Percentiles rank a stretch among this genome's conserved stretches.
These are phyloP conservation scores for Echinochloa phyllopogon DNA, from an alignment of 176 grass and related monocot genomes.

Conservation along the genomic window DNA sequence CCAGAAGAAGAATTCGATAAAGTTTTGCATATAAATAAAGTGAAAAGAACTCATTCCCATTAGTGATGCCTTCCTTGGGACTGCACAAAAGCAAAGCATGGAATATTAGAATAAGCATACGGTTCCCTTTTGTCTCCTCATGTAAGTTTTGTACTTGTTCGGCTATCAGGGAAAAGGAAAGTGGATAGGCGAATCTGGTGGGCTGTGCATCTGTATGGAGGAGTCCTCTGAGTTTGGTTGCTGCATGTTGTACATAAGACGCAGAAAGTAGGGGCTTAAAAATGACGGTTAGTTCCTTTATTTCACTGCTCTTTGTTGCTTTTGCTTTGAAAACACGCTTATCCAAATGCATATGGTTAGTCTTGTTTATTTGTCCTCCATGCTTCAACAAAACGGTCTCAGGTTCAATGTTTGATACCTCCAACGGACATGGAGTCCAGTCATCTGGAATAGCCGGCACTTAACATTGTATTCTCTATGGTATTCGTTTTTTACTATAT, in stretches of 20 bases:
- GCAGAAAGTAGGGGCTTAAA: slow-evolving; percentile 45
- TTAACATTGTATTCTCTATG: background rate
- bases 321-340: slow-evolving; percentile 36
- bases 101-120: slow-evolving; percentile 86
- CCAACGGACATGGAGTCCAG: slow-evolving; percentile 2
- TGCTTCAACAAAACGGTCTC: slow-evolving; percentile 10
- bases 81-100: slow-evolving; percentile 81
- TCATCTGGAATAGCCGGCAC: slow-evolving; percentile 6
- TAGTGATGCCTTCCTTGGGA: slow-evolving; percentile 74
- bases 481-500: slow-evolving; percentile 16
- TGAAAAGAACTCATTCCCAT: slow-evolving; percentile 71
- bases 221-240: slow-evolving; percentile 38
- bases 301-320: slow-evolving; percentile 43
- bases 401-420: slow-evolving; percentile 32
- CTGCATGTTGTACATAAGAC: slow-evolving; percentile 47
- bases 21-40: slow-evolving; percentile 62
- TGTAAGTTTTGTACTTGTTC: slow-evolving; percentile 97
- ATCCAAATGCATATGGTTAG: slow-evolving; percentile 2
- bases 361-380: slow-evolving; percentile 27
- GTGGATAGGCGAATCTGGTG: slow-evolving; percentile 58
- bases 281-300: slow-evolving; percentile 43
- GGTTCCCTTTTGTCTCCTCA: slow-evolving; percentile 93
- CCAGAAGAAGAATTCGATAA: slow-evolving; percentile 78
- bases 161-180: slow-evolving; percentile 70
- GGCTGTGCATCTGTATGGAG: slow-evolving; percentile 46